Conservation (phyloP, 768 basidiomycete genomes). For the Arthromyces matolae region DNA sequence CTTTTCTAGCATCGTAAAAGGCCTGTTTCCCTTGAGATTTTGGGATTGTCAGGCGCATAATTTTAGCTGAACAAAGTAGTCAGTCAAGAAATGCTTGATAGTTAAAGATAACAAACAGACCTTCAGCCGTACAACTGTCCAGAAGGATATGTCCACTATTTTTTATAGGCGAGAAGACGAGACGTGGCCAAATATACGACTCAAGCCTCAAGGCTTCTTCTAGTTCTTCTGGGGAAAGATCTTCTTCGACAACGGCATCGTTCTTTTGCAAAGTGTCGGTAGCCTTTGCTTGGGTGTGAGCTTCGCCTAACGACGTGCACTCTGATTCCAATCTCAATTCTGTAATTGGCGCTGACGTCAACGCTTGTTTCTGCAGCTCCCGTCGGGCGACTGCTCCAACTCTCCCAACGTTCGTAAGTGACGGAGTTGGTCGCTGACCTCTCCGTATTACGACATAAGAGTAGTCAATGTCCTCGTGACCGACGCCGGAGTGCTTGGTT, state of each 20-base stretch:
- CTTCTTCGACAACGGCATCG: constrained; percentile 6
- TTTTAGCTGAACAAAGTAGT: constrained; percentile 55
- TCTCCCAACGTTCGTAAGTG: constrained; percentile 41
- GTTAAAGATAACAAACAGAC: constrained; percentile 35
- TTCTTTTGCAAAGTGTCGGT: constrained; percentile 9
- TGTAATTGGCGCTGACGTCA: constrained; percentile 27
- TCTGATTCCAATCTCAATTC: constrained; percentile 41
- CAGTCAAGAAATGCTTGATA: neutral
- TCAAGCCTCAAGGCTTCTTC: constrained; percentile 61
- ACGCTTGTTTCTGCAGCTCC: constrained; percentile 34
- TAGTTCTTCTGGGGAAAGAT: constrained; percentile 32
- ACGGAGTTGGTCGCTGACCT: constrained; percentile 58
- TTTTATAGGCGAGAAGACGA: constrained; percentile 91
- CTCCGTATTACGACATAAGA: constrained; percentile 88
- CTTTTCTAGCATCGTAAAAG: constrained; percentile 93
- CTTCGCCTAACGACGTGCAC: constrained; percentile 14
- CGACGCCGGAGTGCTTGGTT: constrained; percentile 82
- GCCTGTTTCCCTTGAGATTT: constrained; percentile 94
- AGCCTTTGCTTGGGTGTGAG: constrained; percentile 7
- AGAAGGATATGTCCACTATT: constrained; percentile 88
- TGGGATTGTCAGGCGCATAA: constrained; percentile 88
- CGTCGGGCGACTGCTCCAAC: constrained; percentile 51
- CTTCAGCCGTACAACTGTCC: constrained; percentile 82
- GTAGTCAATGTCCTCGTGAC: constrained; percentile 85
- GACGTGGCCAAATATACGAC: constrained; percentile 85